phyloP scores from a whole-genome alignment of 176 grass and related monocot genomes.

The Ensete glaucum region DNA sequence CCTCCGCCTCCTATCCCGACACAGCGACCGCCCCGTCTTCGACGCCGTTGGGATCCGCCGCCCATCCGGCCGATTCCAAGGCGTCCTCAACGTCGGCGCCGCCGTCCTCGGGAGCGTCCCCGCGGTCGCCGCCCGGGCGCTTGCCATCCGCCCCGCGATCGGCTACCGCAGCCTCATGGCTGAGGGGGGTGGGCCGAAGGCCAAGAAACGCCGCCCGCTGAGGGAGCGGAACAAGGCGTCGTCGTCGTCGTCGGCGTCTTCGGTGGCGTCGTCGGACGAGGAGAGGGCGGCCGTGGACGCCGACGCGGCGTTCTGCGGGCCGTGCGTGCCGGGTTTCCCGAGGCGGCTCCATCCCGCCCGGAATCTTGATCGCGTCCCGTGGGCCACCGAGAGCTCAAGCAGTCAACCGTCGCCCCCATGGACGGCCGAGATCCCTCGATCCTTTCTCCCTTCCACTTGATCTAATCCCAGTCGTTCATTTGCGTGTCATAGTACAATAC shows the following conservation, averaged over 20 bases:
- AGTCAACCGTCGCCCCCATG: background rate
- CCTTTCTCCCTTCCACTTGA: too few species aligned
- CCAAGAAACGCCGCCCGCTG: conserved; percentile 26
- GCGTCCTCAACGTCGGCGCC: conserved; percentile 44
- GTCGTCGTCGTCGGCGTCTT: conserved; percentile 10
- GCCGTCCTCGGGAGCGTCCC: conserved; percentile 43
- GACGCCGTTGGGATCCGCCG: conserved; percentile 61
- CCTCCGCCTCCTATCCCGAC: conserved; percentile 49
- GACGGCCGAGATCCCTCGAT: background rate
- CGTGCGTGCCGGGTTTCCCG: conserved; percentile 50
- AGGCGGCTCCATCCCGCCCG: conserved; percentile 41
- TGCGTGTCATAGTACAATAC: too few species aligned
- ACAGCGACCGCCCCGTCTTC: conserved; percentile 50
- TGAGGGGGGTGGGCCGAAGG: background rate
- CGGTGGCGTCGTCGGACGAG: conserved; percentile 30
- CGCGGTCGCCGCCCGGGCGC: conserved; percentile 38
- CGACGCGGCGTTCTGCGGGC: conserved; percentile 52
- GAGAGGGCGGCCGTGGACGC: conserved; percentile 17
- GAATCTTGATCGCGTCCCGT: background rate
- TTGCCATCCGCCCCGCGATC: conserved; percentile 47
- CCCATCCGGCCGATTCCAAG: conserved; percentile 41
- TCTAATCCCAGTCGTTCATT: too few species aligned
- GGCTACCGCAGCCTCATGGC: conserved; percentile 48
- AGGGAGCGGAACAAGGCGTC: conserved; percentile 18
- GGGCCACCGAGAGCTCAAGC: background rate